A percentile compares a stretch with the other conserved stretches of the same genome.
phyloP scores from a whole-genome alignment of 441 rosid genomes.

The Melastoma candidum region DNA sequence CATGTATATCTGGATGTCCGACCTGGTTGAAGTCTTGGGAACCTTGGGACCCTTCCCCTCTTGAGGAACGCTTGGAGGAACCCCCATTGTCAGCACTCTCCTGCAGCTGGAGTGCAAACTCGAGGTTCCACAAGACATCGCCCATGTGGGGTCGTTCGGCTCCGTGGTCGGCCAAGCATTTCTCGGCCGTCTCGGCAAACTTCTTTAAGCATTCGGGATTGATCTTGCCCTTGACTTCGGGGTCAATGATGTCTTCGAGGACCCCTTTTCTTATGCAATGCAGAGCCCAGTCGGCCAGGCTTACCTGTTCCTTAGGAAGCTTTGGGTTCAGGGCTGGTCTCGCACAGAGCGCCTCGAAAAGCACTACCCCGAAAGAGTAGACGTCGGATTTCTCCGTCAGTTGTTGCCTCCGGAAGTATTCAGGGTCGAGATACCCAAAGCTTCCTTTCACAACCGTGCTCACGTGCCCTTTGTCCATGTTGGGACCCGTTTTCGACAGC shows the following conservation, averaged over 20 bases:
- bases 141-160: conserved; percentile 64
- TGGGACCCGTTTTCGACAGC: conserved; percentile 59
- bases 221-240: conserved; percentile 42
- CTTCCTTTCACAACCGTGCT: conserved; percentile 72
- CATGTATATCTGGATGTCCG: conserved; percentile 7
- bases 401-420: conserved; percentile 58
- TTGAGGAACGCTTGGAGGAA: conserved; percentile 13
- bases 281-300: conserved; percentile 64
- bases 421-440: conserved; percentile 71
- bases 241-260: conserved; percentile 45
- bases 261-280: conserved; percentile 33
- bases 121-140: conserved; percentile 67
- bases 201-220: conserved; percentile 44
- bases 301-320: conserved; percentile 59
- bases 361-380: conserved; percentile 70
- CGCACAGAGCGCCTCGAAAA: conserved; percentile 52
- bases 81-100: conserved; percentile 28
- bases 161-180: conserved; percentile 49
- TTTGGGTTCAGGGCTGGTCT: conserved; percentile 52
- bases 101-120: conserved; percentile 54
- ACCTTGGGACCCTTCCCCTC: conserved; percentile 5
- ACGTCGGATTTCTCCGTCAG: conserved; percentile 65
- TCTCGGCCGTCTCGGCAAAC: conserved; percentile 51
- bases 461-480: conserved; percentile 51
- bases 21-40: conserved; percentile 18